Evolutionary conservation across 306 rosid species (phyloP).

Genomic region (Gastrolobium villosum): DNA sequence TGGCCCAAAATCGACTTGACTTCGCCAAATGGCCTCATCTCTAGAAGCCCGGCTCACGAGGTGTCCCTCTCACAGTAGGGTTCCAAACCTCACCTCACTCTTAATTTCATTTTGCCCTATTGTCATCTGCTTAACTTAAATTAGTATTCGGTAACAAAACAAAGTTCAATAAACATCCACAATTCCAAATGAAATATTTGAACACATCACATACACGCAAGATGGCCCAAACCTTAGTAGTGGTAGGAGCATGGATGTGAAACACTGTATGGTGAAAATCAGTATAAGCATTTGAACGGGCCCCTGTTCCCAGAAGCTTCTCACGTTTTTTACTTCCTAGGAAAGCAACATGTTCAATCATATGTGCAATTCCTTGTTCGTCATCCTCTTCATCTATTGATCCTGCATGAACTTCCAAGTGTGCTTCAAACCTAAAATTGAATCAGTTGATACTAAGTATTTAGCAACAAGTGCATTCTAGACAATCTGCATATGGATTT

Average conservation of each 20-base stretch:
- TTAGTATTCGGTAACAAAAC: constrained; percentile 19
- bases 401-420: constrained; percentile 97
- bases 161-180: constrained; percentile 26
- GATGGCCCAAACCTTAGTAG: constrained; percentile 74
- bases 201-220: constrained; percentile 33
- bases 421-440: constrained; percentile 95
- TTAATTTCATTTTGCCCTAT: constrained; percentile 10
- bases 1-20: too few relatives aligned
- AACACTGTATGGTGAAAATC: constrained; percentile 99
- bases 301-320: constrained; percentile 98
- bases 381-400: constrained; percentile 96
- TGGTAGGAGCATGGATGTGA: constrained; percentile 95
- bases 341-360: constrained; percentile 99
- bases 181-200: constrained; percentile 21
- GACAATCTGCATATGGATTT: constrained; percentile 29
- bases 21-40: too few relatives aligned
- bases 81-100: too few relatives aligned
- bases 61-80: too few relatives aligned
- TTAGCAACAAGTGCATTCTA: constrained; percentile 34
- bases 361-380: constrained; percentile 99
- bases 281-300: constrained; percentile 98
- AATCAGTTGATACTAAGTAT: constrained; percentile 31
- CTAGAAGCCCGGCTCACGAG: too few relatives aligned
- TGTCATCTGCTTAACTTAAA: constrained; percentile 26
- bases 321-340: constrained; percentile 99